Base-by-base conservation (phyloP, 1,284 basidiomycete genomes). In the Marasmius tenuissimus region DNA sequence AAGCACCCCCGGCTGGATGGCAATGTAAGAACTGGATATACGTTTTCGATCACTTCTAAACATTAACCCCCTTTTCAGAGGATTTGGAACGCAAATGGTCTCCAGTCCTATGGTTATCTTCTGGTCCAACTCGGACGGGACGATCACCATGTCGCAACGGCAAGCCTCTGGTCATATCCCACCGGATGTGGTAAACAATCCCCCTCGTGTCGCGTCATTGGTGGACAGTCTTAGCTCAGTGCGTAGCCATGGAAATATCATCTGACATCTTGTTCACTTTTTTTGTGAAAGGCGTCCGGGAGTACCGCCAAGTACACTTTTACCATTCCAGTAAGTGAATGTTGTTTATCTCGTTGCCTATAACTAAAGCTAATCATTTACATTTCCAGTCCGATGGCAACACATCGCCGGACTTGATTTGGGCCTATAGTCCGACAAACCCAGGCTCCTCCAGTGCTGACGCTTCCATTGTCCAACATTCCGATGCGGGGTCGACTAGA, bases 31-130 rank as follows among this genome's bases (percentile, higher is more conserved):
- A 38, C n/a, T 64, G 33, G 59, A 48, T 42, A 45, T 58, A 7
- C 38, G 20, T 37, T 59, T 27, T 34, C 33, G 9, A 4, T 60
- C 18, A 37, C 14, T 16, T 45, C 42, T 63, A 40, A 22, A 48
- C 51, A 56, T 53, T 6, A n/a, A 65, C 40, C 5, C 16, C 42
- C 67, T 67, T 50, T 62, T 10, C 61, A 85, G 83, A 66, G 86
- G 86, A 1, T 87, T 86, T 67, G 86, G 86, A 9, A 67, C 63
- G 0, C 66, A 71, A 54, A 88, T 88, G 86, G 69, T 76, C 8
- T 70, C 78, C 63, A 75, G 81, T 10, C 81, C 84, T 0, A 85
- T 89, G 84, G 83, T 89, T 57, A 84, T 91, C 51, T 81, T 85
- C 73, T 91, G 88, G 88, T 74, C 82, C 7, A 86, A 87, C 67